Percentiles rank a stretch among this genome's conserved stretches.
Evolutionary conservation across 106 monocot species (phyloP).

Genomic region (Narthecium ossifragum): DNA sequence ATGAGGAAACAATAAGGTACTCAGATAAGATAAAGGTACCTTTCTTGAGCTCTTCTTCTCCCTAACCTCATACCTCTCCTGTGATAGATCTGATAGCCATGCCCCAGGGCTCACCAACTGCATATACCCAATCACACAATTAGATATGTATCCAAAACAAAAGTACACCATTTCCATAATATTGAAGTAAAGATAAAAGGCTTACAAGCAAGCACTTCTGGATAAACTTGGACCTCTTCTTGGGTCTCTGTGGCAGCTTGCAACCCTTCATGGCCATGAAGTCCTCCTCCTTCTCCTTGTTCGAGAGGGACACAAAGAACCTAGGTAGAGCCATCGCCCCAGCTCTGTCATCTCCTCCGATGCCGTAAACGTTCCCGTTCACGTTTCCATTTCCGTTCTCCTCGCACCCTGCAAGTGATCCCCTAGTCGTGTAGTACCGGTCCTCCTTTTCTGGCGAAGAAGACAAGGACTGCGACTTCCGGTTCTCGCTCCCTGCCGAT

Average conservation of each 20-base stretch:
- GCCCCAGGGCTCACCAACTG: slow-evolving; percentile 86
- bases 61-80: slow-evolving; percentile 87
- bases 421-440: slow-evolving; percentile 80
- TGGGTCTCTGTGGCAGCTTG: slow-evolving; percentile 92
- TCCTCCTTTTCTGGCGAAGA: slow-evolving; percentile 90
- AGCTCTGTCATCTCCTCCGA: slow-evolving; percentile 41
- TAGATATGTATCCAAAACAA: background rate
- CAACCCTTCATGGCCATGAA: slow-evolving; percentile 98
- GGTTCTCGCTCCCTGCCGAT: slow-evolving; percentile 41
- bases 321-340: slow-evolving; percentile 40
- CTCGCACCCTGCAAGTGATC: slow-evolving; percentile 32
- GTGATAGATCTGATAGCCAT: slow-evolving; percentile 84
- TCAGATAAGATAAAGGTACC: slow-evolving; percentile 22
- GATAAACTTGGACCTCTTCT: slow-evolving; percentile 82
- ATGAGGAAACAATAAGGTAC: background rate
- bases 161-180: background rate
- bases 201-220: slow-evolving; percentile 76
- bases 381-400: slow-evolving; percentile 10
- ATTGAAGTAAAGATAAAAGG: slow-evolving; percentile 1
- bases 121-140: slow-evolving; percentile 6
- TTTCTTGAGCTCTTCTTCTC: slow-evolving; percentile 91
- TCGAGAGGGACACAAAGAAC: slow-evolving; percentile 88
- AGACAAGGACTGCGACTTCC: slow-evolving; percentile 26
- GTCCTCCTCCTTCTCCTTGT: slow-evolving; percentile 98
- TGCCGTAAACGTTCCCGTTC: too few relatives aligned